phyloP scores from a whole-genome alignment of 139 green algal genomes.

The Astrephomene gubernaculifera region DNA sequence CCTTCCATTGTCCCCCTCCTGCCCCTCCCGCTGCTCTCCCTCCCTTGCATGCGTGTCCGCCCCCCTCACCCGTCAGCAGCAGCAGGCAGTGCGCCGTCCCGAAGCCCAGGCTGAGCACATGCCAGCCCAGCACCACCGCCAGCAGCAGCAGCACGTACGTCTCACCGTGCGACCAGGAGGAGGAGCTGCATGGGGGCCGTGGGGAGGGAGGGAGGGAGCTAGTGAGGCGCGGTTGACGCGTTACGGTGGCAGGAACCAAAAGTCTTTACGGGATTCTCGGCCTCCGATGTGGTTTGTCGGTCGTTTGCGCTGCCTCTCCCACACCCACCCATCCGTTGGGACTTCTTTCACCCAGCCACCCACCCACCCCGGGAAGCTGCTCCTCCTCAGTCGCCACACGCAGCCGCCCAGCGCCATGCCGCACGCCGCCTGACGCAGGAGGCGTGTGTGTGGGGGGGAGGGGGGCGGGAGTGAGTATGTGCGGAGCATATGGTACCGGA shows the following conservation, averaged over 20 bases:
- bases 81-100: too few species aligned
- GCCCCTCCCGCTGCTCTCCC: too few species aligned
- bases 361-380: conserved; percentile 26
- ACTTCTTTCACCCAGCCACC: too few species aligned
- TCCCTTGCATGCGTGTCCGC: too few species aligned
- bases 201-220: background rate
- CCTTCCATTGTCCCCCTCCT: too few species aligned
- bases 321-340: too few species aligned
- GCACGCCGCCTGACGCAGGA: conserved; percentile 35
- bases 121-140: too few species aligned
- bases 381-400: conserved; percentile 44
- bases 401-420: conserved; percentile 30
- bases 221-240: background rate
- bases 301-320: too few species aligned
- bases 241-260: background rate
- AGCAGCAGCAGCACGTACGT: background rate
- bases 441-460: background rate
- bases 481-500: background rate
- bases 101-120: too few species aligned
- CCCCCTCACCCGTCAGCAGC: too few species aligned
- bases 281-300: too few species aligned
- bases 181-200: background rate
- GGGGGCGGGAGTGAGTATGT: background rate
- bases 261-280: too few species aligned
- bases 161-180: background rate